A percentile compares a stretch with the other conserved stretches of the same genome.
Evolutionary conservation across 116 monocot genomes (phyloP).

Genomic region (Zostera marina): DNA sequence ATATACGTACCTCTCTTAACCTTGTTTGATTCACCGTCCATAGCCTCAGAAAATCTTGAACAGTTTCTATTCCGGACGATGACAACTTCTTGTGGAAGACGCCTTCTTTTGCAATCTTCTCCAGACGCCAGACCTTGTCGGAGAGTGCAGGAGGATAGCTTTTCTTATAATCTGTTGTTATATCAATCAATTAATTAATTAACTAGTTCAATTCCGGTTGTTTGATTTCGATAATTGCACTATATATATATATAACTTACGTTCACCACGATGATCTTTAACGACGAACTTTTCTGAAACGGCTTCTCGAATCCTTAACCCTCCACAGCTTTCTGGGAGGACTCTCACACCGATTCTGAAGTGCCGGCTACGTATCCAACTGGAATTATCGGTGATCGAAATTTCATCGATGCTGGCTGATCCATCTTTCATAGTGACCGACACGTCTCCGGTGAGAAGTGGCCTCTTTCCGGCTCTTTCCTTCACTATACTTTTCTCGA

Average conservation of each 20-base stretch:
- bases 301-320: constrained; percentile 38
- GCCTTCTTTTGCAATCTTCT: constrained; percentile 53
- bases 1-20: constrained; percentile 7
- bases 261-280: constrained; percentile 70
- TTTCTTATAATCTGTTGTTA: constrained; percentile 43
- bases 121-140: constrained; percentile 63
- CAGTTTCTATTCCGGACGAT: constrained; percentile 13
- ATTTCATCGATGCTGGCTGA: constrained; percentile 22
- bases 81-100: constrained; percentile 31
- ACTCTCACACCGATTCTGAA: constrained; percentile 52
- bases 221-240: background rate
- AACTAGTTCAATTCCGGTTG: background rate
- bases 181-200: background rate
- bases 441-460: constrained; percentile 29
- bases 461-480: constrained; percentile 59
- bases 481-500: constrained; percentile 30
- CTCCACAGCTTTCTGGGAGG: constrained; percentile 10
- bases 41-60: constrained; percentile 44
- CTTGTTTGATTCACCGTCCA: background rate
- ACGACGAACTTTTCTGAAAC: constrained; percentile 34
- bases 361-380: constrained; percentile 47
- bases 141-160: constrained; percentile 40
- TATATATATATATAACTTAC: constrained; percentile 16
- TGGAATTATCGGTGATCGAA: constrained; percentile 57
- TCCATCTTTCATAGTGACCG: constrained; percentile 26